phyloP scores from a whole-genome alignment of 1,139 yeast genomes.

The Geotrichum bryndzae region DNA sequence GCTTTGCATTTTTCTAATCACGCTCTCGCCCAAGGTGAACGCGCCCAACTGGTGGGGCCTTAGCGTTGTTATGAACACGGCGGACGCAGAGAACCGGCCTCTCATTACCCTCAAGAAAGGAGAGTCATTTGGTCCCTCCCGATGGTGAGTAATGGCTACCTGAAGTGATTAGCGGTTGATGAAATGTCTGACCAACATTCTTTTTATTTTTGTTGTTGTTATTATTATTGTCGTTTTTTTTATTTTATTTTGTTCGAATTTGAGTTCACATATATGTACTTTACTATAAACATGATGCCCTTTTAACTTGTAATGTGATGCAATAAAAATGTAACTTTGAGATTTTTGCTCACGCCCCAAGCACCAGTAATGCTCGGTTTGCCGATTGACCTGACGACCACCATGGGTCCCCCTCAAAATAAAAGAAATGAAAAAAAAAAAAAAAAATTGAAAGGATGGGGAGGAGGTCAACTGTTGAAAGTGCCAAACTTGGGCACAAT shows the following conservation, averaged over 20 bases:
- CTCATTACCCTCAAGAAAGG: constrained; percentile 30
- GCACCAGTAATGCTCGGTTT: no score
- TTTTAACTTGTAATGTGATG: background rate
- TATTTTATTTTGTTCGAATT: no score
- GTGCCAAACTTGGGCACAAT: constrained; percentile 31
- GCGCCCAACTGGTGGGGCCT: constrained; percentile 60
- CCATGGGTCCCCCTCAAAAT: no score
- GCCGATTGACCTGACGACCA: no score
- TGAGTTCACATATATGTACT: background rate
- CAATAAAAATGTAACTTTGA: background rate
- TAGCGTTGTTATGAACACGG: constrained; percentile 31
- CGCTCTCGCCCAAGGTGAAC: constrained; percentile 36
- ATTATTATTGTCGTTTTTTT: background rate
- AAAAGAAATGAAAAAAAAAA: no score
- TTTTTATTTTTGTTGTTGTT: no score
- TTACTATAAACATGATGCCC: background rate
- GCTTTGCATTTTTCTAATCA: constrained; percentile 44
- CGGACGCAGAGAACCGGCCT: constrained; percentile 28
- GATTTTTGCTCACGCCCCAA: no score
- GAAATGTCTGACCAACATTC: background rate
- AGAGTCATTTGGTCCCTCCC: constrained; percentile 36
- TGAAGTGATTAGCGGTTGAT: background rate
- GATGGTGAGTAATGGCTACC: constrained; percentile 28
- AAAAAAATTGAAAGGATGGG: no score
- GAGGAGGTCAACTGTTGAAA: constrained; percentile 16